phyloP scores from a whole-genome alignment of 768 basidiomycete species.

The Lactifluus pinguis region DNA sequence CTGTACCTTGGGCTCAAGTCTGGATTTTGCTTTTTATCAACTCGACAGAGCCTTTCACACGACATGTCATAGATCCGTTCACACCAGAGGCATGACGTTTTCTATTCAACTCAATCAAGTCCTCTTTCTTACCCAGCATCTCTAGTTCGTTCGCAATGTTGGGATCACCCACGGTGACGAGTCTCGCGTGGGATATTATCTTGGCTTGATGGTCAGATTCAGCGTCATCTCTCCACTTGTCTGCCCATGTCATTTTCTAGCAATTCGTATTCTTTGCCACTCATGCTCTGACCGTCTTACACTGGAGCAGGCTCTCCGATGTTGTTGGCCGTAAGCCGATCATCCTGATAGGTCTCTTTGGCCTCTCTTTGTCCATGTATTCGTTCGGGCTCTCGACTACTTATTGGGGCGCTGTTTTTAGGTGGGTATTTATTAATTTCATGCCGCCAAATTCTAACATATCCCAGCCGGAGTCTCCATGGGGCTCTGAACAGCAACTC shows the following conservation, averaged over 20 bases:
- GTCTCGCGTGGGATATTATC: too few species aligned
- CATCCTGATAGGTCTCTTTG: too few species aligned
- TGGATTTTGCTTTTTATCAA: slow-evolving; percentile 62
- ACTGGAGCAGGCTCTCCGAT: too few species aligned
- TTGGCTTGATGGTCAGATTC: slow-evolving; percentile 24
- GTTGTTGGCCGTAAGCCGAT: too few species aligned
- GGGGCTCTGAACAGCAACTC: slow-evolving; percentile 69
- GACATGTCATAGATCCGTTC: slow-evolving; percentile 59
- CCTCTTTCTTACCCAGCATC: not conserved
- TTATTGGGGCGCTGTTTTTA: slow-evolving; percentile 20
- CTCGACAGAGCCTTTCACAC: slow-evolving; percentile 68
- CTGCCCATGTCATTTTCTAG: slow-evolving; percentile 28
- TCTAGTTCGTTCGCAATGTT: slow-evolving; percentile 31
- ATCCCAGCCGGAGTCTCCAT: slow-evolving; percentile 45
- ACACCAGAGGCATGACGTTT: not conserved
- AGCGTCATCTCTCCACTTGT: not conserved
- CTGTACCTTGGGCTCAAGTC: slow-evolving; percentile 64
- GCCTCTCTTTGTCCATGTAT: slow-evolving; percentile 47
- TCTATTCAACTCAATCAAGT: not conserved
- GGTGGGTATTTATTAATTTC: too few species aligned
- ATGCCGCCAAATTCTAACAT: slow-evolving; percentile 19
- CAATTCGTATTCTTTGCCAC: slow-evolving; percentile 75
- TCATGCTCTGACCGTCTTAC: slow-evolving; percentile 37
- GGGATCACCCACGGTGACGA: too few species aligned
- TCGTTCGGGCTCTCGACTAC: slow-evolving; percentile 66